These are phyloP conservation scores for Trichoderma citrinoviride DNA, from an alignment of 2,329 filamentous ascomycete genomes.

Conservation along the genomic window DNA sequence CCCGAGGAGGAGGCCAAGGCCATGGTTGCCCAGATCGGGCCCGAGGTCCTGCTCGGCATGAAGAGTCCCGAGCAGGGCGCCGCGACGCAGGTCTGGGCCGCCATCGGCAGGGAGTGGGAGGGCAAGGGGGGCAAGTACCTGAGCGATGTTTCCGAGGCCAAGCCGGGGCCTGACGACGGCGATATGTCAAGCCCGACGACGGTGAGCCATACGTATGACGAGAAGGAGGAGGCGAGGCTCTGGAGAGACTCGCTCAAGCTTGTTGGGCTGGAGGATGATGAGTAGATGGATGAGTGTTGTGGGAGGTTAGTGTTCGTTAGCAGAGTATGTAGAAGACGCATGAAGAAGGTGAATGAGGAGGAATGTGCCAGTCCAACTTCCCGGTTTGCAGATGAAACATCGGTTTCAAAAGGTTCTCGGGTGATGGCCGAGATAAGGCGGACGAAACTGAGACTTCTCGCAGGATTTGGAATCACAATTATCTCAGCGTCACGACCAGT, in stretches of 20 bases:
- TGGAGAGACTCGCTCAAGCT: slow-evolving; percentile 35
- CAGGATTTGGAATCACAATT: too few species aligned
- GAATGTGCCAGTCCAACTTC: too few species aligned
- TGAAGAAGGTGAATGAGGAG: not conserved
- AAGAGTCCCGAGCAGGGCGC: slow-evolving; percentile 41
- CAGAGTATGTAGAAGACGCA: not conserved
- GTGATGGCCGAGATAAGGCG: too few species aligned
- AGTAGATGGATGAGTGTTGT: not conserved
- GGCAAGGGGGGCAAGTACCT: slow-evolving; percentile 48
- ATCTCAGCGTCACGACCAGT: too few species aligned
- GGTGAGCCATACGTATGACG: slow-evolving; percentile 35
- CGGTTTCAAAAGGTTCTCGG: too few species aligned
- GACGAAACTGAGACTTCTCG: too few species aligned
- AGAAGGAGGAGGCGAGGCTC: slow-evolving; percentile 38
- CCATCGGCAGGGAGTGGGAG: slow-evolving; percentile 42
- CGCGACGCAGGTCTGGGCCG: slow-evolving; percentile 47
- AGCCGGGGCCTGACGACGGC: slow-evolving; percentile 10
- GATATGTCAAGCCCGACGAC: slow-evolving; percentile 22
- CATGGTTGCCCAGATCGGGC: not conserved
- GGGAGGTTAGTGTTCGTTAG: not conserved
- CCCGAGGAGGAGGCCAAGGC: slow-evolving; percentile 3
- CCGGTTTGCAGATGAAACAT: too few species aligned
- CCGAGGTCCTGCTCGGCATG: not conserved
- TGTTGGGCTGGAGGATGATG: slow-evolving; percentile 9
- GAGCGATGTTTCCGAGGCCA: slow-evolving; percentile 39